These are phyloP conservation scores for Neurospora discreta DNA, from an alignment of 495 filamentous ascomycete species.

Conservation along the genomic window DNA sequence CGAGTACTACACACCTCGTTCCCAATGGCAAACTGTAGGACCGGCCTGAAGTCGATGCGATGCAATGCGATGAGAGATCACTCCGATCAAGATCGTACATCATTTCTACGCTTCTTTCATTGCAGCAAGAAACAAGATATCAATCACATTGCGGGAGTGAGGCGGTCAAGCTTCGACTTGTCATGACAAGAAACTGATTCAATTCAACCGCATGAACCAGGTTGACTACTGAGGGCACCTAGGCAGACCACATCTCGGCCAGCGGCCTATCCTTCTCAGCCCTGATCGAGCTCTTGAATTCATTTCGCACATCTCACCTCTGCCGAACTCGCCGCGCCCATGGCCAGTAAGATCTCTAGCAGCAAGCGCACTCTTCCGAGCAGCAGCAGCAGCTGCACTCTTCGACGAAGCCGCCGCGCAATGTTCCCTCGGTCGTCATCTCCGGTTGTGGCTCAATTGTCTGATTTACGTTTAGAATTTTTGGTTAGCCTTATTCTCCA, in stretches of 20 bases:
- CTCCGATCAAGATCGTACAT: neutral
- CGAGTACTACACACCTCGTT: neutral
- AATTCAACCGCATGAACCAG: neutral
- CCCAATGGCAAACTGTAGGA: neutral
- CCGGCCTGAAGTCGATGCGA: neutral
- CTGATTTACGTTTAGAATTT: neutral
- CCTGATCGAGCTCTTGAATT: neutral
- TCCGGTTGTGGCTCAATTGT: conserved; percentile 20
- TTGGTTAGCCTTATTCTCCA: neutral
- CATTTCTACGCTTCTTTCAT: neutral
- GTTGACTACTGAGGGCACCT: neutral
- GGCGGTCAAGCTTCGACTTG: neutral
- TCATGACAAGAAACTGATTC: neutral
- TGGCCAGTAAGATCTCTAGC: conserved; percentile 6
- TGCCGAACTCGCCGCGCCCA: neutral
- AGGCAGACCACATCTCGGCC: neutral
- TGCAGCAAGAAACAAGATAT: neutral
- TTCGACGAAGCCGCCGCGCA: conserved; percentile 21
- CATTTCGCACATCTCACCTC: neutral
- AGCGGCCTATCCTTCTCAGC: neutral
- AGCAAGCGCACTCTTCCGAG: conserved; percentile 17
- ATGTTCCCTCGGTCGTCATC: conserved; percentile 4
- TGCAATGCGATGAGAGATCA: neutral
- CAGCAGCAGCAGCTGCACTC: conserved; percentile 22
- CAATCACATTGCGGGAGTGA: neutral